Evolutionary conservation across 805 yeast genomes (phyloP).

Genomic region (Lachancea kluyveri): DNA sequence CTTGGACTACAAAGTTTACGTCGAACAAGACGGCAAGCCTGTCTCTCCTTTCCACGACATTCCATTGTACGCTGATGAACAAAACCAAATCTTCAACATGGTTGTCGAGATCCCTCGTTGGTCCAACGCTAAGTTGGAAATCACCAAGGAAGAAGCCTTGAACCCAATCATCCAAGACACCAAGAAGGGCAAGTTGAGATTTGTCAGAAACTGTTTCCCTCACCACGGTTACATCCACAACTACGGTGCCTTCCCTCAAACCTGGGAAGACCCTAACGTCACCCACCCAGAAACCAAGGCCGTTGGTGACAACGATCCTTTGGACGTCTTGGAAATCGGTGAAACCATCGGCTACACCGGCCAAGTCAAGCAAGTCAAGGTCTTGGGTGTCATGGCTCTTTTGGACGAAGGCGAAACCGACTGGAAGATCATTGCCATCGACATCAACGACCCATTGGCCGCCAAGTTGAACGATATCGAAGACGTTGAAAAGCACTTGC

Average conservation of each 20-base stretch:
- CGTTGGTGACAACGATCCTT: constrained; percentile 80
- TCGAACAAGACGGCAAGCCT: constrained; percentile 90
- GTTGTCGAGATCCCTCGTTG: constrained; percentile 98
- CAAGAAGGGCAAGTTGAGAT: constrained; percentile 93
- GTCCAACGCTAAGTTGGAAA: constrained; percentile 96
- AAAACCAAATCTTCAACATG: constrained; percentile 81
- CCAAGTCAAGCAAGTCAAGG: constrained; percentile 81
- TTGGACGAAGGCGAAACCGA: constrained; percentile 90
- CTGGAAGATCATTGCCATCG: constrained; percentile 89
- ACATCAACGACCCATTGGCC: constrained; percentile 84
- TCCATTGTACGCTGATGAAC: constrained; percentile 90
- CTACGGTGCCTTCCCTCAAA: constrained; percentile 98
- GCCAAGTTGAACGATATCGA: constrained; percentile 80
- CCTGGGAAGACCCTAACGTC: constrained; percentile 72
- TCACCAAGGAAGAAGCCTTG: constrained; percentile 72
- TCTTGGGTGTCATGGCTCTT: constrained; percentile 89
- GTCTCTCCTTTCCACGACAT: constrained; percentile 94
- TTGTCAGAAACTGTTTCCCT: constrained; percentile 96
- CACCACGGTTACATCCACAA: constrained; percentile 98
- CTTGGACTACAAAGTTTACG: constrained; percentile 83
- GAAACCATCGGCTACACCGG: constrained; percentile 60
- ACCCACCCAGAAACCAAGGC: constrained; percentile 60
- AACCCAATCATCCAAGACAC: constrained; percentile 97
- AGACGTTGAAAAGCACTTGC: constrained; percentile 84
- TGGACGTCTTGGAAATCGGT: constrained; percentile 82